Percentiles rank a stretch among this genome's conserved stretches.
Conservation (phyloP, 2,329 filamentous ascomycete species). For the Teratosphaeria nubilosa region DNA sequence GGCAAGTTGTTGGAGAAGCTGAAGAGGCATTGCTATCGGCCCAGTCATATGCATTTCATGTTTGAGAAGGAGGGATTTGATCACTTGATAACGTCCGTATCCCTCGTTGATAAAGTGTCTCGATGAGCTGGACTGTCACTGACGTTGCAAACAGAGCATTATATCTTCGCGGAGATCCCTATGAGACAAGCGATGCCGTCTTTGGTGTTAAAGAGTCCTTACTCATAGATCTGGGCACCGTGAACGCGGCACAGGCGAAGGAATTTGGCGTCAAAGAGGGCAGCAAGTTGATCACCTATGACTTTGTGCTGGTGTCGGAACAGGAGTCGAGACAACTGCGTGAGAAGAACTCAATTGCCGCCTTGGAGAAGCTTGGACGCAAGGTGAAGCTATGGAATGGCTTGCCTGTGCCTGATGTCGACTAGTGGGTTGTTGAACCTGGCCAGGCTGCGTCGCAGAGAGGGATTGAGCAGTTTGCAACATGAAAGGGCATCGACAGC, state of each 20-base stretch:
- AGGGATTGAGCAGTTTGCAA: not conserved
- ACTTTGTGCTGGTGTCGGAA: constrained; percentile 68
- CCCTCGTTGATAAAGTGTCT: not conserved
- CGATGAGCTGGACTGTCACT: constrained; percentile 1
- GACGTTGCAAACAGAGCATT: constrained; percentile 47
- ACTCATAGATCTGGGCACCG: constrained; percentile 52
- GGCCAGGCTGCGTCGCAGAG: not conserved
- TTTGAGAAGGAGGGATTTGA: constrained; percentile 72
- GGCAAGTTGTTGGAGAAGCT: constrained; percentile 57
- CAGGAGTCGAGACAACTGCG: constrained; percentile 57
- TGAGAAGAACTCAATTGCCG: constrained; percentile 56
- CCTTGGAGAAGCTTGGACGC: constrained; percentile 55
- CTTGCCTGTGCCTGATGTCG: constrained; percentile 62
- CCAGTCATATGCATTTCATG: constrained; percentile 81
- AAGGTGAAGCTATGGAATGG: constrained; percentile 67
- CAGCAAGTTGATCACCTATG: constrained; percentile 46
- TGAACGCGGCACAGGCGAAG: constrained; percentile 42
- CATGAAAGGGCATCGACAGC: no score
- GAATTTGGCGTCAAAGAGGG: constrained; percentile 56
- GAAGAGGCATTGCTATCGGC: constrained; percentile 66
- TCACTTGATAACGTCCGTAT: constrained; percentile 66
- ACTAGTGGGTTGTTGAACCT: constrained; percentile 27
- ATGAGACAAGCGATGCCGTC: constrained; percentile 74
- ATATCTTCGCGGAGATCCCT: constrained; percentile 67
- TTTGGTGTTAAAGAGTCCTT: constrained; percentile 79